Percentiles rank a stretch among this genome's conserved stretches.
Conservation (phyloP, 2,329 filamentous ascomycete species). For the Paecilomyces dactylethromorphus region DNA sequence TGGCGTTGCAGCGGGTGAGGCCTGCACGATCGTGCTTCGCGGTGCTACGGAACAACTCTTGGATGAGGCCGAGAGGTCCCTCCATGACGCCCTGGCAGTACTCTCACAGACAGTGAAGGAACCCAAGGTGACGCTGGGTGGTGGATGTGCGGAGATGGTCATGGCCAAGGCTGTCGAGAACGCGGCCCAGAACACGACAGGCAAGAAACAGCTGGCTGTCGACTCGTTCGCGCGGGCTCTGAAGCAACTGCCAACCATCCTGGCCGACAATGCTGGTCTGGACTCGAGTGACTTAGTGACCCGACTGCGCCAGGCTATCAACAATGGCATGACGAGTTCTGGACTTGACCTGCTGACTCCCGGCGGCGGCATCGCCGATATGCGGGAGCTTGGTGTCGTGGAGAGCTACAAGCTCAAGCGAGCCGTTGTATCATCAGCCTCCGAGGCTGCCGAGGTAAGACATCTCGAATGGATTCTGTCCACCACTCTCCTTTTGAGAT, state of each 20-base stretch:
- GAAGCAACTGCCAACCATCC: slow-evolving; percentile 88
- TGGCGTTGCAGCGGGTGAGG: slow-evolving; percentile 84
- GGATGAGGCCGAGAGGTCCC: slow-evolving; percentile 90
- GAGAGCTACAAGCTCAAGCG: slow-evolving; percentile 98
- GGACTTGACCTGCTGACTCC: slow-evolving; percentile 84
- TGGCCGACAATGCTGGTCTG: slow-evolving; percentile 94
- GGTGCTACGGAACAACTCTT: slow-evolving; percentile 95
- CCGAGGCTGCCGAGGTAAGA: slow-evolving; percentile 89
- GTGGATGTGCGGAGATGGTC: slow-evolving; percentile 95
- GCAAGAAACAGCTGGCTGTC: slow-evolving; percentile 94
- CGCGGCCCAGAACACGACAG: slow-evolving; percentile 85
- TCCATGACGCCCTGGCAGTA: slow-evolving; percentile 93
- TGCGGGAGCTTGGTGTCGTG: slow-evolving; percentile 90
- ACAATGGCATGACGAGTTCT: slow-evolving; percentile 87
- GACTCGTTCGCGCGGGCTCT: slow-evolving; percentile 83
- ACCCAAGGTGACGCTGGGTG: slow-evolving; percentile 87
- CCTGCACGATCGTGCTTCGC: slow-evolving; percentile 93
- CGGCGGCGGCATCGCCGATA: slow-evolving; percentile 88
- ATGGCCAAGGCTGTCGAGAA: slow-evolving; percentile 98
- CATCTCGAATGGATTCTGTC: slow-evolving; percentile 3
- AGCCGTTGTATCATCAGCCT: slow-evolving; percentile 94
- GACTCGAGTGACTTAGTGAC: slow-evolving; percentile 93
- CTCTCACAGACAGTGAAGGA: slow-evolving; percentile 95
- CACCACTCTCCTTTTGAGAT: not conserved
- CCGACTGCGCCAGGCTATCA: slow-evolving; percentile 85